Percentiles rank a stretch among this genome's conserved stretches.
phyloP scores from a whole-genome alignment of 1,139 yeast genomes.

The Blastobotrys malaysiensis region DNA sequence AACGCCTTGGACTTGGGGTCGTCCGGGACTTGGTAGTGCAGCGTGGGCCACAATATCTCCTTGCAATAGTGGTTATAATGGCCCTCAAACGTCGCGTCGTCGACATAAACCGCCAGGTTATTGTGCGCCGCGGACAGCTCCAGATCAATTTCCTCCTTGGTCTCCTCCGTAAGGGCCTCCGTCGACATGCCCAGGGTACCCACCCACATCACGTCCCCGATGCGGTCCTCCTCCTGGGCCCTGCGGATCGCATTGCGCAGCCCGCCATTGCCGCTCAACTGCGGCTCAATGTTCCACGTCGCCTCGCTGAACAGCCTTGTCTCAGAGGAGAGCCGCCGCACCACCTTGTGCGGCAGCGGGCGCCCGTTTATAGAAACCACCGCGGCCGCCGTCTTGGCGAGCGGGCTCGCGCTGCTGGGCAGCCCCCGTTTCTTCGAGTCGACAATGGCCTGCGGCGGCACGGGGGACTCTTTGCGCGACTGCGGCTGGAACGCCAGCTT shows the following conservation, averaged over 20 bases:
- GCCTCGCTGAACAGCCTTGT: constrained; percentile 62
- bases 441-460: constrained; percentile 10
- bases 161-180: constrained; percentile 61
- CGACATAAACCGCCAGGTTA: constrained; percentile 64
- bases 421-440: constrained; percentile 2
- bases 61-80: constrained; percentile 88
- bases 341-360: constrained; percentile 1
- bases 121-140: constrained; percentile 40
- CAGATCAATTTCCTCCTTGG: constrained; percentile 43
- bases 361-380: background rate
- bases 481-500: constrained; percentile 13
- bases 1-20: constrained; percentile 91
- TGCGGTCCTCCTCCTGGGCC: constrained; percentile 45
- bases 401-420: no score
- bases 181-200: constrained; percentile 92
- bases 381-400: background rate
- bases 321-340: constrained; percentile 6
- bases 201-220: constrained; percentile 62
- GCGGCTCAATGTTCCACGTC: constrained; percentile 68
- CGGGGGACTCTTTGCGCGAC: constrained; percentile 16
- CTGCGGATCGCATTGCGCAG: constrained; percentile 76
- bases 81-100: constrained; percentile 78
- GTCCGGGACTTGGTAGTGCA: constrained; percentile 95
- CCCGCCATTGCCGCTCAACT: constrained; percentile 83
- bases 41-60: constrained; percentile 92